Percentiles rank a stretch among this genome's conserved stretches.
These are phyloP conservation scores for Neospermospora avenae DNA, from an alignment of 2,329 filamentous ascomycete genomes.

Conservation along the genomic window DNA sequence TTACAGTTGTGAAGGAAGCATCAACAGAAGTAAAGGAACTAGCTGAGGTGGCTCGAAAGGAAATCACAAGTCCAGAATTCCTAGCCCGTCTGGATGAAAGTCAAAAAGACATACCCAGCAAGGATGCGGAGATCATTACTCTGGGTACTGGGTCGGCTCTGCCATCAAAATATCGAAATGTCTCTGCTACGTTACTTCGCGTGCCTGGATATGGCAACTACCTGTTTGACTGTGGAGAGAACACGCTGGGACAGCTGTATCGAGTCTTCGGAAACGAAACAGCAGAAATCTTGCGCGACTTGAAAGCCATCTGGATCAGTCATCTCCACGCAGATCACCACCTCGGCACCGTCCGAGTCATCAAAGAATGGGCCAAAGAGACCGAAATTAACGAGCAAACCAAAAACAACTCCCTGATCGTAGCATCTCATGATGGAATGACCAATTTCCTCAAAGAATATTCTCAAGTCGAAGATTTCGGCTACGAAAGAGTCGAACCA, in stretches of 20 bases:
- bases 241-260: slow-evolving; percentile 81
- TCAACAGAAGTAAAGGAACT: slow-evolving; percentile 48
- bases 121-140: slow-evolving; percentile 78
- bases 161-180: slow-evolving; percentile 93
- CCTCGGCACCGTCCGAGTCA: slow-evolving; percentile 75
- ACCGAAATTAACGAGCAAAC: slow-evolving; percentile 40
- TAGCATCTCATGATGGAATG: slow-evolving; percentile 72
- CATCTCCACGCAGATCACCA: slow-evolving; percentile 97
- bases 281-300: slow-evolving; percentile 67
- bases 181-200: slow-evolving; percentile 80
- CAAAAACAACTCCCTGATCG: slow-evolving; percentile 47
- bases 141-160: slow-evolving; percentile 88
- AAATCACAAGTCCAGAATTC: slow-evolving; percentile 44
- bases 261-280: slow-evolving; percentile 69
- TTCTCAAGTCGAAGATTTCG: slow-evolving; percentile 71
- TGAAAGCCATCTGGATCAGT: slow-evolving; percentile 87
- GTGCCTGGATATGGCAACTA: slow-evolving; percentile 86
- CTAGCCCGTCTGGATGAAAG: slow-evolving; percentile 46
- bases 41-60: slow-evolving; percentile 45
- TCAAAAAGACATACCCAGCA: slow-evolving; percentile 65
- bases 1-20: slow-evolving; percentile 40
- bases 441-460: slow-evolving; percentile 77
- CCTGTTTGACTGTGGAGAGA: slow-evolving; percentile 88
- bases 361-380: slow-evolving; percentile 73
- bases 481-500: slow-evolving; percentile 49